phyloP scores from a whole-genome alignment of 208 protist species.

The Leishmania arabica region DNA sequence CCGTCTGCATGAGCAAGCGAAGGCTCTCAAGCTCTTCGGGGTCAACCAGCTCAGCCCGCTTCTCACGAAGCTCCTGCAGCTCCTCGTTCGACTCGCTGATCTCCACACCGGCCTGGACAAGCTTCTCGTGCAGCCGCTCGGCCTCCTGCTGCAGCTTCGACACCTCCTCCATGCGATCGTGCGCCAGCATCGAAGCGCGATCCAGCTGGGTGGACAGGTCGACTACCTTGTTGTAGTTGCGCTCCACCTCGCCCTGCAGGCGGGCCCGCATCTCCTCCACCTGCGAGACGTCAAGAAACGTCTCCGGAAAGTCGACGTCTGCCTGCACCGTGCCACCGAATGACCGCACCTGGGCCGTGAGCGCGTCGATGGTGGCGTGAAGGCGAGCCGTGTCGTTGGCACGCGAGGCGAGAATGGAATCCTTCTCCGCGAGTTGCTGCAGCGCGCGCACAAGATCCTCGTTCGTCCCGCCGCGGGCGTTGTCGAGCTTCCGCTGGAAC shows the following conservation, averaged over 20 bases:
- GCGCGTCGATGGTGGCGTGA: constrained; percentile 67
- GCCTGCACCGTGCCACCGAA: constrained; percentile 44
- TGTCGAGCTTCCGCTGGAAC: constrained; percentile 84
- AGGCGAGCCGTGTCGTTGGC: constrained; percentile 84
- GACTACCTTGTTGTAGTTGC: constrained; percentile 63
- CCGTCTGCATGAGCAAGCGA: constrained; percentile 74
- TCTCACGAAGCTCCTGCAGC: constrained; percentile 39
- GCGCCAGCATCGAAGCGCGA: constrained; percentile 53
- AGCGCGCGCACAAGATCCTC: constrained; percentile 74
- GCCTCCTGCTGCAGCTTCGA: constrained; percentile 42
- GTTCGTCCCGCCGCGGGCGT: constrained; percentile 73
- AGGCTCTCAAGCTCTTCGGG: constrained; percentile 71
- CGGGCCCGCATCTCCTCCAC: constrained; percentile 79
- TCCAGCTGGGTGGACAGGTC: constrained; percentile 81
- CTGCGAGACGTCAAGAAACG: constrained; percentile 81
- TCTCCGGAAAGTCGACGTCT: constrained; percentile 56
- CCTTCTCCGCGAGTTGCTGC: constrained; percentile 79
- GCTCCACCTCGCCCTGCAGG: constrained; percentile 61
- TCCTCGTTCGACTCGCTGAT: constrained; percentile 47
- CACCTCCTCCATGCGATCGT: constrained; percentile 64
- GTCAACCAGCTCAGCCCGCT: constrained; percentile 58
- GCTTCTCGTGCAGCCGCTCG: constrained; percentile 41
- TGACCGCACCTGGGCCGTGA: constrained; percentile 59
- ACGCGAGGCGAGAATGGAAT: constrained; percentile 73
- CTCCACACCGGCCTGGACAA: constrained; percentile 45